phyloP scores from a whole-genome alignment of 2,329 filamentous ascomycete species.

The Aaosphaeria arxii region DNA sequence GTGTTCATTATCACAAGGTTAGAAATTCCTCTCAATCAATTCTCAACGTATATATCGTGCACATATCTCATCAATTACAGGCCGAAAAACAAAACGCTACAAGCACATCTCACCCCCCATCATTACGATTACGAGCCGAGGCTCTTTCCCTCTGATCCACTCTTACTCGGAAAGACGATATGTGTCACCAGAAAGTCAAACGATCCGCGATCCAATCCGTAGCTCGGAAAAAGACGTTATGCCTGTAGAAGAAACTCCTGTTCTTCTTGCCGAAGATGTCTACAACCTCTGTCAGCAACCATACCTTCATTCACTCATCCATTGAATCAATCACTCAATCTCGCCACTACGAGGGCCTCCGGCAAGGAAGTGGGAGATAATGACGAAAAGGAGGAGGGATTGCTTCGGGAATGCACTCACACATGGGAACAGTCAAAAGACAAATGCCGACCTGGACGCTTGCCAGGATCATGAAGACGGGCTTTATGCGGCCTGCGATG shows the following conservation, averaged over 20 bases:
- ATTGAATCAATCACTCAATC: not conserved
- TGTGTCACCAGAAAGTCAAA: conserved; percentile 6
- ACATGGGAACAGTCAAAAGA: conserved; percentile 69
- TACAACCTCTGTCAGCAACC: conserved; percentile 1
- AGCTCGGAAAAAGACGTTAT: conserved; percentile 31
- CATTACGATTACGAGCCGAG: too few relatives aligned
- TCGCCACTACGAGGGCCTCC: too few relatives aligned
- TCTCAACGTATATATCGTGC: too few relatives aligned
- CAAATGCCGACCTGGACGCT: conserved; percentile 78
- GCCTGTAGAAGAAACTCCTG: conserved; percentile 28
- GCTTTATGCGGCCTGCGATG: conserved; percentile 57
- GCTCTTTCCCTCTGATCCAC: too few relatives aligned
- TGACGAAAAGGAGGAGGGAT: not conserved
- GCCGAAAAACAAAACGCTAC: too few relatives aligned
- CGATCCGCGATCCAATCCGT: conserved; percentile 29
- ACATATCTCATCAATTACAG: too few relatives aligned
- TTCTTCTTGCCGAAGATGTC: conserved; percentile 37
- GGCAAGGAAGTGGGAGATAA: not conserved
- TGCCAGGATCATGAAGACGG: conserved; percentile 67
- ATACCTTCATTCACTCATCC: not conserved
- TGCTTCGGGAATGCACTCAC: conserved; percentile 54
- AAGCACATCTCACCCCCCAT: too few relatives aligned
- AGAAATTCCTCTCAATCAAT: too few relatives aligned
- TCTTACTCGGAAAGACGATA: too few relatives aligned
- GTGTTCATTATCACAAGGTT: too few relatives aligned